These are phyloP conservation scores for Dalbergia cultrata DNA, from an alignment of 306 rosid genomes.

Conservation along the genomic window DNA sequence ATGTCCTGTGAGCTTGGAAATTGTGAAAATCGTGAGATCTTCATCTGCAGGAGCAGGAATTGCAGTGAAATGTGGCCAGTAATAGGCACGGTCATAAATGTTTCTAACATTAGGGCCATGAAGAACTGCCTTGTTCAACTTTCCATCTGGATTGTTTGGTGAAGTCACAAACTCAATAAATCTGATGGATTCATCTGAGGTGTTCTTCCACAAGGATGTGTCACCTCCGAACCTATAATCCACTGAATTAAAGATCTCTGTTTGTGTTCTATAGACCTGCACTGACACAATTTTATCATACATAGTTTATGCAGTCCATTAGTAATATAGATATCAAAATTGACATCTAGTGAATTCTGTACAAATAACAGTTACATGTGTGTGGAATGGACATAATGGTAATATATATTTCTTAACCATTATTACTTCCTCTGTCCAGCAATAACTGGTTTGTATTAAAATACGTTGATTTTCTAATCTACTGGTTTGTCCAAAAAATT, in stretches of 20 bases:
- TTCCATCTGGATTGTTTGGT: constrained; percentile 73
- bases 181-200: background rate
- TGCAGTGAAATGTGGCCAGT: constrained; percentile 70
- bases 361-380: too few species aligned
- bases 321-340: too few species aligned
- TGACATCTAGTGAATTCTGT: too few species aligned
- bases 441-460: too few species aligned
- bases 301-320: background rate
- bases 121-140: constrained; percentile 46
- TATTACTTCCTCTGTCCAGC: too few species aligned
- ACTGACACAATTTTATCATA: too few species aligned
- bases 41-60: constrained; percentile 60
- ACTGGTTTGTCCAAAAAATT: too few species aligned
- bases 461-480: too few species aligned
- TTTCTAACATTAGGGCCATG: constrained; percentile 46
- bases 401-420: too few species aligned
- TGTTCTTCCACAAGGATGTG: constrained; percentile 47
- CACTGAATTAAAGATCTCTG: constrained; percentile 43
- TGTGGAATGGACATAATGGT: too few species aligned
- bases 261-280: constrained; percentile 54
- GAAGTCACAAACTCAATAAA: constrained; percentile 69
- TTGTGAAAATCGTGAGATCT: constrained; percentile 56
- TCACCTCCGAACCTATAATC: constrained; percentile 55
- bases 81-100: constrained; percentile 58
- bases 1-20: constrained; percentile 59